Evolutionary conservation across 768 basidiomycete species (phyloP).

Genomic region (Fomitopsis pulvina): DNA sequence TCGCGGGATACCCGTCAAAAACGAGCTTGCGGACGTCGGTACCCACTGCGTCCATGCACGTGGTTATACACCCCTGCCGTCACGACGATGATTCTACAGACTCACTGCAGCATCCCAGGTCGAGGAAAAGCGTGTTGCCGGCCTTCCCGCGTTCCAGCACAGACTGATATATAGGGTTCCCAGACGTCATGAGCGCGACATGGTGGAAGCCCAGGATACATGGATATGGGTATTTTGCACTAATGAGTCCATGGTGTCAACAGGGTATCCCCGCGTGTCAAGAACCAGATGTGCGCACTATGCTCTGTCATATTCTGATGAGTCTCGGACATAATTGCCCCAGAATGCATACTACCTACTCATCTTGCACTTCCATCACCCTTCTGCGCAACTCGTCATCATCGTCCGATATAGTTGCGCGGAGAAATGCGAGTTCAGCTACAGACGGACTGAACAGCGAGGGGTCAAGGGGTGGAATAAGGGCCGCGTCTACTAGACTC

Average conservation of each 20-base stretch:
- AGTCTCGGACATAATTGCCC: not conserved
- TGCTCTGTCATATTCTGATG: conserved; percentile 12
- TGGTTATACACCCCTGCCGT: no score
- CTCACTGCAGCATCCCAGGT: conserved; percentile 31
- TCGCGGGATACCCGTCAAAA: conserved; percentile 24
- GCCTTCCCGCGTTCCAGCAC: conserved; percentile 20
- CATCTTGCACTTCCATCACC: conserved; percentile 21
- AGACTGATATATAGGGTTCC: conserved; percentile 19
- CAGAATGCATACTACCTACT: conserved; percentile 1
- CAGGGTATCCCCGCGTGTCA: not conserved
- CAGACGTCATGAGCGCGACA: conserved; percentile 23
- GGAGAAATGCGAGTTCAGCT: not conserved
- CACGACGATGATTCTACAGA: no score
- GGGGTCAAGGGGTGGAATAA: conserved; percentile 1
- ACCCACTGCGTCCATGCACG: conserved; percentile 29
- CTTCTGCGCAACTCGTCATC: conserved; percentile 17
- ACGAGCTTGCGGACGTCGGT: conserved; percentile 28
- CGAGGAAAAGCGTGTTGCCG: conserved; percentile 21
- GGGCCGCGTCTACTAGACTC: not conserved
- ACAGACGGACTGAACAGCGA: not conserved
- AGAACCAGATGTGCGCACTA: conserved; percentile 17
- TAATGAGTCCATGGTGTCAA: conserved; percentile 3
- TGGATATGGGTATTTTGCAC: conserved; percentile 25
- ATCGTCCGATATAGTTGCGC: conserved; percentile 14
- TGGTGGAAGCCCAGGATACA: conserved; percentile 28